Evolutionary conservation across 176 grass and related monocot genomes (phyloP).

Genomic region (Typha latifolia): DNA sequence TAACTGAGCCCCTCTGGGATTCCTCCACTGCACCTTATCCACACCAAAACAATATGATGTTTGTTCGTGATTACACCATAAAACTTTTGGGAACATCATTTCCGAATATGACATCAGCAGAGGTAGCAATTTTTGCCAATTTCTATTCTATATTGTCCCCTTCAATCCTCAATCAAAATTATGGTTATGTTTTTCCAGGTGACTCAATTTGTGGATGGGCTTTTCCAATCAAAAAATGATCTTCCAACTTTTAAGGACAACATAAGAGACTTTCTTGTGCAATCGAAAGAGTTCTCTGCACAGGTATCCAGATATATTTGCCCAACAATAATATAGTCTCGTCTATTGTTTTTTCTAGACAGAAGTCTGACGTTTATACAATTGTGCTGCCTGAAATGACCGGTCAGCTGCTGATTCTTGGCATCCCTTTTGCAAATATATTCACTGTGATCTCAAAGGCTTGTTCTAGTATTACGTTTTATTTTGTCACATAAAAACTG

Average conservation of each 20-base stretch:
- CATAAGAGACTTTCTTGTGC: slow-evolving; percentile 92
- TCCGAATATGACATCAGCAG: slow-evolving; percentile 79
- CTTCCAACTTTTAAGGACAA: slow-evolving; percentile 89
- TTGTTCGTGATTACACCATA: slow-evolving; percentile 94
- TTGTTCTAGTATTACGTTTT: no score
- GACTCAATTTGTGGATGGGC: slow-evolving; percentile 82
- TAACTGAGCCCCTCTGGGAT: slow-evolving; percentile 93
- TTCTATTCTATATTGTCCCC: neutral
- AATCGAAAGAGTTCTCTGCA: slow-evolving; percentile 98
- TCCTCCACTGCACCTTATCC: slow-evolving; percentile 48
- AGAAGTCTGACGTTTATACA: no score
- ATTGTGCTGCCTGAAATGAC: no score
- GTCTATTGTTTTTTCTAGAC: no score
- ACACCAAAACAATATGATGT: slow-evolving; percentile 82
- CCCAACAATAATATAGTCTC: neutral
- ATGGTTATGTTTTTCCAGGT: slow-evolving; percentile 32
- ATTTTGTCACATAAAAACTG: no score
- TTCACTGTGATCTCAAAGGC: no score
- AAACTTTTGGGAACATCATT: slow-evolving; percentile 90
- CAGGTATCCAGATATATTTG: slow-evolving; percentile 41
- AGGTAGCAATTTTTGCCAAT: slow-evolving; percentile 33
- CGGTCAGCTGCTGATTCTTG: no score
- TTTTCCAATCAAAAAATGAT: slow-evolving; percentile 80
- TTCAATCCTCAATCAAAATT: neutral
- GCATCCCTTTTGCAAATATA: no score